phyloP scores from a whole-genome alignment of 2,329 filamentous ascomycete species.

The Fusarium tricinctum region DNA sequence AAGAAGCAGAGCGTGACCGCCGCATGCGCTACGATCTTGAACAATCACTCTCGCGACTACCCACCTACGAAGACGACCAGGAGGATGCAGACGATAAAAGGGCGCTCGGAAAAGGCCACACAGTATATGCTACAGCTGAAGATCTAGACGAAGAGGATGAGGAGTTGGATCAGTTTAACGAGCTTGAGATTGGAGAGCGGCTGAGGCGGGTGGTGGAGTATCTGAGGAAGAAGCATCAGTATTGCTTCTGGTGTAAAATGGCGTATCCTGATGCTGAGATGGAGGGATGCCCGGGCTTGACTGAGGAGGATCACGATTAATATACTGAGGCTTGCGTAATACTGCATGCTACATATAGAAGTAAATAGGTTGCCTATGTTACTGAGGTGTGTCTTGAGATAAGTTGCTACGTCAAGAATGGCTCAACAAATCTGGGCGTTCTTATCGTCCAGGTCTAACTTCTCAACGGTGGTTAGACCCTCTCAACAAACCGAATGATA shows the following conservation, averaged over 20 bases:
- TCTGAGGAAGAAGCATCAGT: conserved; percentile 78
- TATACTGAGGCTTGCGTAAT: background rate
- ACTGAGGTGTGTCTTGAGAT: background rate
- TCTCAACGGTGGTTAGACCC: conserved; percentile 9
- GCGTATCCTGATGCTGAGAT: conserved; percentile 79
- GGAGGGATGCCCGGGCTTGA: conserved; percentile 90
- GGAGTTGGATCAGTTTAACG: conserved; percentile 85
- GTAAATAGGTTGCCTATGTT: background rate
- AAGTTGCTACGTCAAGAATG: background rate
- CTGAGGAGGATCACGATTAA: conserved; percentile 83
- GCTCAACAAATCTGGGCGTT: conserved; percentile 22
- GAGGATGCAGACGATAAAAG: conserved; percentile 80
- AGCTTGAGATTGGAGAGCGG: conserved; percentile 74
- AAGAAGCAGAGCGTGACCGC: conserved; percentile 77
- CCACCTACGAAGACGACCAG: conserved; percentile 77
- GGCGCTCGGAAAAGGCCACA: conserved; percentile 73
- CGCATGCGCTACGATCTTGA: conserved; percentile 76
- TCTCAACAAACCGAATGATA: conserved; percentile 16
- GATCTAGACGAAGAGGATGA: conserved; percentile 83
- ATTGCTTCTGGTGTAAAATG: conserved; percentile 98
- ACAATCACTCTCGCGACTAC: conserved; percentile 72
- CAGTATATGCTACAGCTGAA: conserved; percentile 71
- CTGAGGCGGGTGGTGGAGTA: conserved; percentile 76
- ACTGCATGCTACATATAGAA: background rate
- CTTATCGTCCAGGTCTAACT: background rate